Evolutionary conservation across 1,284 basidiomycete genomes (phyloP).

Genomic region (Trametes versicolor): DNA sequence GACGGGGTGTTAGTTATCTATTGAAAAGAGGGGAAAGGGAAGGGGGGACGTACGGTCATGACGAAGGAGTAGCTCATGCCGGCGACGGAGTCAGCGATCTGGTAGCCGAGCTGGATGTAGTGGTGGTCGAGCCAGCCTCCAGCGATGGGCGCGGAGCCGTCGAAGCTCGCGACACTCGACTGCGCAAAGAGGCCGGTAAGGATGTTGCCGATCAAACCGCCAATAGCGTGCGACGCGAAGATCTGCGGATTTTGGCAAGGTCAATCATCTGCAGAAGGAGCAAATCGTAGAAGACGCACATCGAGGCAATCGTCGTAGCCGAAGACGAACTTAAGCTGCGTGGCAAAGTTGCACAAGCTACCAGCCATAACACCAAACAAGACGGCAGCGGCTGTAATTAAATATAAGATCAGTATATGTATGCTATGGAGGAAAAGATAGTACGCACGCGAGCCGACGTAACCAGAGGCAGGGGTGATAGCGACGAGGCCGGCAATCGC

Average conservation of each 20-base stretch:
- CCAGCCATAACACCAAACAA: constrained; percentile 89
- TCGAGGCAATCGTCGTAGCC: constrained; percentile 85
- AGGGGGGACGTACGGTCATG: constrained; percentile 67
- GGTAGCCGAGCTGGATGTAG: constrained; percentile 87
- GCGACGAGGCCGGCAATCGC: constrained; percentile 91
- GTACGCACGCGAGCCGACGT: constrained; percentile 77
- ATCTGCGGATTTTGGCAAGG: constrained; percentile 54
- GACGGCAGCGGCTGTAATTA: constrained; percentile 73
- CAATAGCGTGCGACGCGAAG: constrained; percentile 91
- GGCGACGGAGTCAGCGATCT: constrained; percentile 83
- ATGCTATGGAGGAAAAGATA: neutral
- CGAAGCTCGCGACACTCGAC: constrained; percentile 83
- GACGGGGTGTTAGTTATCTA: constrained; percentile 5
- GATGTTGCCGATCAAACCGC: constrained; percentile 89
- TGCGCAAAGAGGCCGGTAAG: constrained; percentile 93
- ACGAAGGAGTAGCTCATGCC: constrained; percentile 85
- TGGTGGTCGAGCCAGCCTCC: constrained; percentile 95
- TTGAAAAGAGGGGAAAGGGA: neutral
- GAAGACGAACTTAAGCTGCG: constrained; percentile 88
- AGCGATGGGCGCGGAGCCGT: constrained; percentile 68
- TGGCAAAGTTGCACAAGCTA: constrained; percentile 92
- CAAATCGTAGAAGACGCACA: constrained; percentile 52
- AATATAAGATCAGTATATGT: constrained; percentile 14
- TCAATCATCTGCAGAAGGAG: constrained; percentile 6
- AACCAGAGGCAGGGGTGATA: constrained; percentile 94